A percentile compares a stretch with the other conserved stretches of the same genome.
These are phyloP conservation scores for Beauveria bassiana DNA, from an alignment of 2,329 filamentous ascomycete species.

Conservation along the genomic window DNA sequence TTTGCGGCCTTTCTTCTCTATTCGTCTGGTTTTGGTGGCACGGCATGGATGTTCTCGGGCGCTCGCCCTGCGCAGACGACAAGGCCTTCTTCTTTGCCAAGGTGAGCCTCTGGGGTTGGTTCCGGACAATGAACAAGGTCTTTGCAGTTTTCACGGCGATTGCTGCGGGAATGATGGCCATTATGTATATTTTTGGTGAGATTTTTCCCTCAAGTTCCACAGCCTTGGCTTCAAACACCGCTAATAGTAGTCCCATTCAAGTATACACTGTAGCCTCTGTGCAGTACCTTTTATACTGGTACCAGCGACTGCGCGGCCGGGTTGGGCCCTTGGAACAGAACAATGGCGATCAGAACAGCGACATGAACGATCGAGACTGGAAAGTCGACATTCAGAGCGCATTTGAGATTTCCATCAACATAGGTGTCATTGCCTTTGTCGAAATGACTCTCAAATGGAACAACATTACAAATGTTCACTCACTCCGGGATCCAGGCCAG, in stretches of 20 bases:
- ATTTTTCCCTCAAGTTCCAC: neutral
- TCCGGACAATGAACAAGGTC: constrained; percentile 20
- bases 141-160: constrained; percentile 14
- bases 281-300: neutral
- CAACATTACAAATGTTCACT: constrained; percentile 16
- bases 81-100: constrained; percentile 23
- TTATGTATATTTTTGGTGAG: constrained; percentile 12
- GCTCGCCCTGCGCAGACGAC: constrained; percentile 16
- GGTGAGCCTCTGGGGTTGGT: constrained; percentile 21
- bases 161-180: constrained; percentile 2
- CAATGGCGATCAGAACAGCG: neutral
- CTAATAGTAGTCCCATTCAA: neutral
- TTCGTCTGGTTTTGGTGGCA: constrained; percentile 21
- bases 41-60: constrained; percentile 17
- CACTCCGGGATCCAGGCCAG: constrained; percentile 16
- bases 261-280: neutral
- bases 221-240: too few relatives aligned
- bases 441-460: constrained; percentile 20
- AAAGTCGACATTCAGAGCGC: neutral
- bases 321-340: neutral
- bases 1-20: constrained; percentile 14
- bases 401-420: constrained; percentile 16
- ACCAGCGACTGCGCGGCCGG: neutral
- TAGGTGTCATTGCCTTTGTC: constrained; percentile 20
- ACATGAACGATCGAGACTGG: neutral